phyloP scores from a whole-genome alignment of 2,329 filamentous ascomycete genomes.

The Metarhizium guizhouense region DNA sequence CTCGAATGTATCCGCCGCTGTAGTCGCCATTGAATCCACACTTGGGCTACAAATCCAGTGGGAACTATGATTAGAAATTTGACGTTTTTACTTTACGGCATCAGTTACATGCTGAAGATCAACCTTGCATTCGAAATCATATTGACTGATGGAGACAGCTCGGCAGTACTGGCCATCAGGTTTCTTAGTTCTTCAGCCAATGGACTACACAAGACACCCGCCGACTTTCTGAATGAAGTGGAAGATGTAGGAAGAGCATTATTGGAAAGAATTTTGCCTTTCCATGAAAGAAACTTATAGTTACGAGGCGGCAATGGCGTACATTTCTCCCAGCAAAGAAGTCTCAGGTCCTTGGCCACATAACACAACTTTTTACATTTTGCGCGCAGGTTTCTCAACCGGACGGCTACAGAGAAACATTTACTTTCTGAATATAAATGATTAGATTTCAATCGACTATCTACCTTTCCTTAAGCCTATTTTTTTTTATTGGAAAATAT shows the following conservation, averaged over 20 bases:
- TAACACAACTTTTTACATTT: no score
- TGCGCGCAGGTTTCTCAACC: no score
- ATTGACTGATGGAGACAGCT: slow-evolving; percentile 43
- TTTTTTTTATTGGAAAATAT: no score
- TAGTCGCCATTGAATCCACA: slow-evolving; percentile 47
- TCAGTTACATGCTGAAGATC: slow-evolving; percentile 35
- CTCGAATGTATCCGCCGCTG: slow-evolving; percentile 45
- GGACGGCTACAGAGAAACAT: no score
- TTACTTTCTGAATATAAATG: no score
- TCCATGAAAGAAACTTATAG: slow-evolving; percentile 23
- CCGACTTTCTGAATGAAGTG: slow-evolving; percentile 41
- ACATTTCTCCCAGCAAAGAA: no score
- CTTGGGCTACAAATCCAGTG: slow-evolving; percentile 27
- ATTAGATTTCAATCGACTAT: no score
- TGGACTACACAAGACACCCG: slow-evolving; percentile 40
- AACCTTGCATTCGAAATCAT: slow-evolving; percentile 45
- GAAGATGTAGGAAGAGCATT: slow-evolving; percentile 33
- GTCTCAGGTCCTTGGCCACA: no score
- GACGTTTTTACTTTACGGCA: background rate
- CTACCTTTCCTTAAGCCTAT: no score
- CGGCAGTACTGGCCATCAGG: slow-evolving; percentile 46
- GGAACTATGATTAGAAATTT: background rate
- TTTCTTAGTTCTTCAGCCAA: slow-evolving; percentile 36
- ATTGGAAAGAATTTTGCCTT: slow-evolving; percentile 35
- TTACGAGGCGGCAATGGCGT: no score